A percentile compares a stretch with the other conserved stretches of the same genome.
Evolutionary conservation across 306 rosid genomes (phyloP).

Genomic region (Lathyrus sativus): DNA sequence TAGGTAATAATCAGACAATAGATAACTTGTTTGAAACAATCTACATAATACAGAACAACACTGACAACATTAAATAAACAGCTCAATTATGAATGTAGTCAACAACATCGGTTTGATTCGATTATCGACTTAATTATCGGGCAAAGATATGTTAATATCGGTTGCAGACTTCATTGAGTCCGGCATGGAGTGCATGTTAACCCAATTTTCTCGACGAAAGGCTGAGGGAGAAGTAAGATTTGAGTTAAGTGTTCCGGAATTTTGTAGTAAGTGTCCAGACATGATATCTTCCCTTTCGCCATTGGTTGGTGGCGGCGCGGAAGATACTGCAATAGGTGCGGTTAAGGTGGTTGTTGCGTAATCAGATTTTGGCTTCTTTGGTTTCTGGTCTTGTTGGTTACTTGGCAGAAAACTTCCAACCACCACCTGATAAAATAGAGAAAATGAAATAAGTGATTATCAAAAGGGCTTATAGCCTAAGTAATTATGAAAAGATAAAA

Average conservation of each 20-base stretch:
- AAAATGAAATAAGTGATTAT: background rate
- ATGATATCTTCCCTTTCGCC: slow-evolving; percentile 55
- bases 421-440: slow-evolving; percentile 56
- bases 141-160: slow-evolving; percentile 70
- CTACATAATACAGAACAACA: slow-evolving; percentile 35
- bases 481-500: background rate
- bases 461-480: background rate
- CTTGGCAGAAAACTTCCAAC: slow-evolving; percentile 75
- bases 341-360: slow-evolving; percentile 26
- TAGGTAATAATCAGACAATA: slow-evolving; percentile 30
- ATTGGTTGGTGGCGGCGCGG: slow-evolving; percentile 42
- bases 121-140: slow-evolving; percentile 46
- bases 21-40: slow-evolving; percentile 32
- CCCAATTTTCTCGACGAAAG: slow-evolving; percentile 66
- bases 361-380: slow-evolving; percentile 57
- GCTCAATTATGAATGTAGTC: slow-evolving; percentile 43
- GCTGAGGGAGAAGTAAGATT: slow-evolving; percentile 43
- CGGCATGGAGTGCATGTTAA: slow-evolving; percentile 56
- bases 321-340: slow-evolving; percentile 39
- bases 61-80: slow-evolving; percentile 29
- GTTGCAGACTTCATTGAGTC: slow-evolving; percentile 57
- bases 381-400: slow-evolving; percentile 58
- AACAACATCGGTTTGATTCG: background rate
- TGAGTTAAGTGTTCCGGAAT: slow-evolving; percentile 46
- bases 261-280: slow-evolving; percentile 52